Percentiles rank a stretch among this genome's conserved stretches.
phyloP scores from a whole-genome alignment of 352 stramenopile genomes.

The Phytophthora pseudosyringae region DNA sequence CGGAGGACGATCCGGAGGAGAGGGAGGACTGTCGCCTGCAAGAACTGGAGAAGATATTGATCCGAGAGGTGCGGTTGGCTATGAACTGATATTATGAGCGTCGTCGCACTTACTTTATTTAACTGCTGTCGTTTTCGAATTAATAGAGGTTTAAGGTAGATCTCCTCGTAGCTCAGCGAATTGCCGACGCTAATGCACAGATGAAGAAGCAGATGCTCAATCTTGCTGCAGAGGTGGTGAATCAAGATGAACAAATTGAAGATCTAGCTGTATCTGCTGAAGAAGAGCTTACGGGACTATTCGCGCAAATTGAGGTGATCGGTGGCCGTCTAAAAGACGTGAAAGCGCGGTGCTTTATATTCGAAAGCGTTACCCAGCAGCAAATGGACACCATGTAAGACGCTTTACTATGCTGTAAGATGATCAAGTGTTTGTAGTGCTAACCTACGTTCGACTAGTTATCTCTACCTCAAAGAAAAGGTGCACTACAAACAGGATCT shows the following conservation, averaged over 20 bases:
- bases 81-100: not conserved
- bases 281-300: slow-evolving; percentile 55
- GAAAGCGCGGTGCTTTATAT: slow-evolving; percentile 75
- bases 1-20: slow-evolving; percentile 9
- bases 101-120: not conserved
- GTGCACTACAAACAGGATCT: slow-evolving; percentile 78
- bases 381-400: slow-evolving; percentile 74
- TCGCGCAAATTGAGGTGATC: slow-evolving; percentile 56
- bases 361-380: slow-evolving; percentile 56
- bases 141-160: slow-evolving; percentile 76
- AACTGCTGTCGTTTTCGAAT: not conserved
- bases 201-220: slow-evolving; percentile 78
- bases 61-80: slow-evolving; percentile 56
- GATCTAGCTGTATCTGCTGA: slow-evolving; percentile 27
- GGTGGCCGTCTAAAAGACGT: slow-evolving; percentile 62
- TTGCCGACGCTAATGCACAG: slow-evolving; percentile 60
- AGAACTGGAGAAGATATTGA: slow-evolving; percentile 61
- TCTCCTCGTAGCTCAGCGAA: slow-evolving; percentile 72
- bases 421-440: not conserved
- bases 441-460: slow-evolving; percentile 42
- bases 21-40: slow-evolving; percentile 39
- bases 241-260: slow-evolving; percentile 36
- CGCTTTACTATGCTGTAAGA: not conserved
- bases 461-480: slow-evolving; percentile 85
- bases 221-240: slow-evolving; percentile 46